Percentiles rank a stretch among this genome's conserved stretches.
Evolutionary conservation across 345 rosid genomes (phyloP).

Genomic region (Abelmoschus esculentus): DNA sequence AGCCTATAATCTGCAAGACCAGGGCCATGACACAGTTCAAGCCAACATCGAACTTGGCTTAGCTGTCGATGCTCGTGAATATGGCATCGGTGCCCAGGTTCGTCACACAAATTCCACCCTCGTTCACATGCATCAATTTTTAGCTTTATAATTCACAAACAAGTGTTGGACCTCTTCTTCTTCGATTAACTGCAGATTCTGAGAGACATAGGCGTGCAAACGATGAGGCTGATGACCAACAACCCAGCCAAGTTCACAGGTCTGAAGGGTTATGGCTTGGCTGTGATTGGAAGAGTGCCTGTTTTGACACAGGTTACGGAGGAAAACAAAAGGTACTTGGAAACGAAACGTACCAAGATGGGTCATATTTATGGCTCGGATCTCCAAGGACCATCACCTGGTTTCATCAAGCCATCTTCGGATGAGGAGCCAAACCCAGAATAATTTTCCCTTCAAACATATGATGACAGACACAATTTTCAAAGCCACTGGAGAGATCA

Average conservation of each 20-base stretch:
- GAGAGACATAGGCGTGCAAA: constrained; percentile 63
- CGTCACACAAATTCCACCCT: constrained; percentile 14
- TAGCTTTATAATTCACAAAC: background rate
- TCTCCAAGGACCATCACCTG: constrained; percentile 35
- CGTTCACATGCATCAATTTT: background rate
- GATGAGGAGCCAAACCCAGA: constrained; percentile 12
- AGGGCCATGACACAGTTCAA: constrained; percentile 87
- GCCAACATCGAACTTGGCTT: constrained; percentile 82
- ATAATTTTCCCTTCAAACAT: background rate
- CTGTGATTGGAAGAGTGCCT: constrained; percentile 76
- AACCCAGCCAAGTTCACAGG: constrained; percentile 88
- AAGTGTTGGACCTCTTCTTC: background rate
- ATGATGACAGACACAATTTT: background rate
- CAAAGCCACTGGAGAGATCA: background rate
- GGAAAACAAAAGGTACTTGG: constrained; percentile 76
- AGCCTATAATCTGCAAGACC: constrained; percentile 80
- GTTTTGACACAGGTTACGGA: constrained; percentile 70
- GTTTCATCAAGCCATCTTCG: constrained; percentile 23
- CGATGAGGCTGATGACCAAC: constrained; percentile 87
- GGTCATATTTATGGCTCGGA: constrained; percentile 83
- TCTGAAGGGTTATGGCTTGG: constrained; percentile 72
- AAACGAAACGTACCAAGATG: constrained; percentile 77
- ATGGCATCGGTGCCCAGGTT: constrained; percentile 91
- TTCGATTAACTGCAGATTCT: constrained; percentile 43
- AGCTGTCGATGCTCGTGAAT: constrained; percentile 75